Evolutionary conservation across 495 filamentous ascomycete genomes (phyloP).

Genomic region (Lophiotrema nucula): DNA sequence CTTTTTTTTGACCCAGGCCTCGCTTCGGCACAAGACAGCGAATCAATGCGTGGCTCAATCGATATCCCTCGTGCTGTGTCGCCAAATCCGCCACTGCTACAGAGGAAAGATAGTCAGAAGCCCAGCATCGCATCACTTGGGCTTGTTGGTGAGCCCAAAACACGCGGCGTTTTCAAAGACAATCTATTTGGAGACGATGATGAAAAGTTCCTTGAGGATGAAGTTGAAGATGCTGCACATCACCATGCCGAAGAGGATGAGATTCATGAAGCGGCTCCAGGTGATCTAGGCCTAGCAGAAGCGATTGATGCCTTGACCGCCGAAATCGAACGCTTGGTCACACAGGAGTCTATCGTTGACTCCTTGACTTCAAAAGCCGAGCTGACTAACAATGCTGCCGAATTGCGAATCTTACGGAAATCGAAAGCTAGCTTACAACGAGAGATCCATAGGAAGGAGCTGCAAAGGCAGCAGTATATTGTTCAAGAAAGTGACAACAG

Average conservation of each 20-base stretch:
- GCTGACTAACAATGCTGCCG: constrained; percentile 91
- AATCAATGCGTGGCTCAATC: constrained; percentile 55
- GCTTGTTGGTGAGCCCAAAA: constrained; percentile 74
- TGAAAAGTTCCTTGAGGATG: constrained; percentile 80
- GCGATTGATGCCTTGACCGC: constrained; percentile 79
- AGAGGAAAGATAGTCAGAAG: constrained; percentile 51
- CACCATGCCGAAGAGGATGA: constrained; percentile 62
- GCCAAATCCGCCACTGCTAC: constrained; percentile 50
- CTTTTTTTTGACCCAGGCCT: constrained; percentile 49
- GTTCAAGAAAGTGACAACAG: constrained; percentile 98
- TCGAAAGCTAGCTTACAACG: constrained; percentile 89
- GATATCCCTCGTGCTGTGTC: constrained; percentile 46
- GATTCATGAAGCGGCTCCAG: constrained; percentile 91
- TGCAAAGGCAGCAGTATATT: constrained; percentile 95
- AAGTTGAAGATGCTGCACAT: constrained; percentile 68
- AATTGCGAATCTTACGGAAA: constrained; percentile 88
- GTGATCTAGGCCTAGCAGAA: constrained; percentile 89
- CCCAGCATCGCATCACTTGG: constrained; percentile 89
- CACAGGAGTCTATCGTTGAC: constrained; percentile 88
- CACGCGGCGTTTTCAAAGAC: constrained; percentile 87
- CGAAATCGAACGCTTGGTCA: constrained; percentile 84
- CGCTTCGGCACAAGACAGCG: constrained; percentile 48
- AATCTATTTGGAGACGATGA: constrained; percentile 94
- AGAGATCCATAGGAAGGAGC: constrained; percentile 89
- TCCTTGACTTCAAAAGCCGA: constrained; percentile 92